Conservation (phyloP, 2,329 filamentous ascomycete genomes). For the Fusarium neocosmosporiellum region DNA sequence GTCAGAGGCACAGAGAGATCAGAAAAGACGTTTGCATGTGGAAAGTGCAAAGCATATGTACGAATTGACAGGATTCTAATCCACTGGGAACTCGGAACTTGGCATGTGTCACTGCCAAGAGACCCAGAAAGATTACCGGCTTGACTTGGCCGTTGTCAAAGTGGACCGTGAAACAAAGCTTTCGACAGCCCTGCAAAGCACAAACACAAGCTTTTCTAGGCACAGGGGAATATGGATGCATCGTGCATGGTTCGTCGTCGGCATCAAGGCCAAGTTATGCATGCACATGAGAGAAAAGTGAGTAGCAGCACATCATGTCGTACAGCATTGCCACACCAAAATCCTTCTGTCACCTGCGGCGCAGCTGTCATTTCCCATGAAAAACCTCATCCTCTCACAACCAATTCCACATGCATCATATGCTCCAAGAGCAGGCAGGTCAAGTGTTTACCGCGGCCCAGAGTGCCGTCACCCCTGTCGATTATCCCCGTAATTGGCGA, state of each 20-base stretch:
- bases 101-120: not conserved
- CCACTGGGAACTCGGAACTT: not conserved
- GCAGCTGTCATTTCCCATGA: not conserved
- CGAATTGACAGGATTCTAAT: not conserved
- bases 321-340: not conserved
- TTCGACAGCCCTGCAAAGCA: not conserved
- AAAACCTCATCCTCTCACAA: not conserved
- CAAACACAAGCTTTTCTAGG: not conserved
- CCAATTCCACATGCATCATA: constrained; percentile 24
- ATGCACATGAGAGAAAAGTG: not conserved
- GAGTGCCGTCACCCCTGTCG: constrained; percentile 26
- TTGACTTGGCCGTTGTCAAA: not conserved
- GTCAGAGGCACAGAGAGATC: not conserved
- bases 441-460: constrained; percentile 31
- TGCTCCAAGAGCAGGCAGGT: not conserved
- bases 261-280: not conserved
- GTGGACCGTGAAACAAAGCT: not conserved
- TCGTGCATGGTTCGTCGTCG: not conserved
- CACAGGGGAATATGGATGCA: not conserved
- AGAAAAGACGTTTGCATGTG: not conserved
- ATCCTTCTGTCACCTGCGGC: not conserved
- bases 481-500: constrained; percentile 11
- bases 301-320: not conserved
- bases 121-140: not conserved
- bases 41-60: not conserved